These are phyloP conservation scores for Volvariella surrecta DNA, from an alignment of 1,284 basidiomycete species.

Conservation along the genomic window DNA sequence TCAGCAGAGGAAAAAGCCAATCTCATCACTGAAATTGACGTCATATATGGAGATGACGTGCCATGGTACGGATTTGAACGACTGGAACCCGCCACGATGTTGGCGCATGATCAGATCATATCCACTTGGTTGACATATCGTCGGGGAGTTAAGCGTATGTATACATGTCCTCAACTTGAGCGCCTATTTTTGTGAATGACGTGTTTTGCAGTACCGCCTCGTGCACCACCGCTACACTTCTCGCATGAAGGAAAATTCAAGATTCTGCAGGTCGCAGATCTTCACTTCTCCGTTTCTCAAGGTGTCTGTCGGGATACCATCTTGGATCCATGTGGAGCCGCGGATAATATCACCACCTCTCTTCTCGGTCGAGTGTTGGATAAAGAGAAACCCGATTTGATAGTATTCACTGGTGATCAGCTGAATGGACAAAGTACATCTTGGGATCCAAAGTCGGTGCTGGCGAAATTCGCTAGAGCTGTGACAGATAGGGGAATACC, in stretches of 20 bases:
- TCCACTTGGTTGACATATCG: constrained; percentile 54
- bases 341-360: constrained; percentile 68
- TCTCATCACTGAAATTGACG: constrained; percentile 83
- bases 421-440: constrained; percentile 82
- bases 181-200: neutral
- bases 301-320: constrained; percentile 65
- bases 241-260: constrained; percentile 78
- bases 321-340: constrained; percentile 43
- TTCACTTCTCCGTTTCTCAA: constrained; percentile 76
- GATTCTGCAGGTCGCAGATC: constrained; percentile 85
- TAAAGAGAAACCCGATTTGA: constrained; percentile 80
- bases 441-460: constrained; percentile 80
- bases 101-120: constrained; percentile 30
- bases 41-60: constrained; percentile 71
- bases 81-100: constrained; percentile 48
- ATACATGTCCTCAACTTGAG: neutral
- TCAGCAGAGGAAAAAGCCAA: constrained; percentile 45
- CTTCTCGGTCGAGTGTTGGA: constrained; percentile 71
- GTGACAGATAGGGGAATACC: constrained; percentile 74
- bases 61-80: constrained; percentile 83
- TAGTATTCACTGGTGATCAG: constrained; percentile 84
- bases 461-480: constrained; percentile 80
- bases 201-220: constrained; percentile 45
- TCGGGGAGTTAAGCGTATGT: constrained; percentile 58
- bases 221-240: constrained; percentile 71